Evolutionary conservation across 139 green algal genomes (phyloP), one percentile per base, ranked within the genome.

Genomic region (Chlorella vulgaris): DNA sequence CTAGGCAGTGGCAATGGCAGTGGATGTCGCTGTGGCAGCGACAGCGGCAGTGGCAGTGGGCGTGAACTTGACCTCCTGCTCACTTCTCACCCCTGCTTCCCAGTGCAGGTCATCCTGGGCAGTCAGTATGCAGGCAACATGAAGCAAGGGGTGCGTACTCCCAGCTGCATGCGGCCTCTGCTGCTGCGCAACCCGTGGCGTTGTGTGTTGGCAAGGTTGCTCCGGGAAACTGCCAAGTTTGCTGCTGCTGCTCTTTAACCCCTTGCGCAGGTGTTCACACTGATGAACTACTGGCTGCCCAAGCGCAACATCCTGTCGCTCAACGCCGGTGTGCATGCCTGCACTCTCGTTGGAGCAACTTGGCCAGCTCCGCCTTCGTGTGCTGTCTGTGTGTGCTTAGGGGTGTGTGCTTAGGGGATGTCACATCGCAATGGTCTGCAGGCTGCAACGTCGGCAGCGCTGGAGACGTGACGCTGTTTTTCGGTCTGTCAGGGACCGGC

Each of bases 281-380:
- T 96, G 24, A 96, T 98, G 90, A 90, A 98, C 84, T 98, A 97
- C 89, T 84, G 95, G 36, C 95, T 98, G 91, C 95, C 95, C 63
- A 93, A 91, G 84, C 83, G 74, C 26, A 90, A 90, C 83, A 91
- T 96, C 47, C 89, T 98, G 43, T 95, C 94, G 7, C 90, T 98
- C 76, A 95, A 98, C 88, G 94, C 90, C 51, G 73, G 69, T 62
- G 42, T 19, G 67, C 10, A 8, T 28, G 68, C 24, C 29, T 28
- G 15, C 10, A 24, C 47, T 15, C 47, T 58, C 47, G 47, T 58
- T 15, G 47, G 15, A n/a, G n/a, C n/a, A n/a, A n/a, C n/a, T 58
- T 58, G 47, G 47, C 47, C 15, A 15, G 13, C 47, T 58, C 47
- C 47, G 47, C 47, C 47, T 58, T 10, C 47, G 10, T 58, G 47